Evolutionary conservation across 2,329 filamentous ascomycete species (phyloP).

Genomic region (Penicillium sp.): DNA sequence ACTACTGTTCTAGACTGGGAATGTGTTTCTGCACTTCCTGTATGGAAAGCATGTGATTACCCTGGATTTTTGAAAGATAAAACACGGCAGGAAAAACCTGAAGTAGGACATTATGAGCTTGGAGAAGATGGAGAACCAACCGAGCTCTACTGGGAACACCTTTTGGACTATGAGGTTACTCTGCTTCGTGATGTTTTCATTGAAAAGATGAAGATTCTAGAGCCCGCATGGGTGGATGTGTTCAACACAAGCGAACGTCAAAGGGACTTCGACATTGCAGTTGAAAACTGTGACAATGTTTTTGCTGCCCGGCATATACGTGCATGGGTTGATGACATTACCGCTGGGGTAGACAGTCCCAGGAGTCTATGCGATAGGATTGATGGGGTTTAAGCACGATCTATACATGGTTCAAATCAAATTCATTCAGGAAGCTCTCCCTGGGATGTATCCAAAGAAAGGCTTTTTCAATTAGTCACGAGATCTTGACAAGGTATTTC

Average conservation of each 20-base stretch:
- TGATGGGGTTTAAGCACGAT: too few species aligned
- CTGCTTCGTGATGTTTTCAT: constrained; percentile 17
- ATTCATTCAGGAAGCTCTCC: too few species aligned
- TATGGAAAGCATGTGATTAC: constrained; percentile 18
- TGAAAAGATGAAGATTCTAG: constrained; percentile 15
- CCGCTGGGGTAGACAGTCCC: not conserved
- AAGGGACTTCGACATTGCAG: constrained; percentile 19
- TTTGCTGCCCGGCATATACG: not conserved
- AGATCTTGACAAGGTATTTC: too few species aligned
- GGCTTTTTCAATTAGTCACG: too few species aligned
- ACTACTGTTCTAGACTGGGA: constrained; percentile 20
- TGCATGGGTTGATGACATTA: not conserved
- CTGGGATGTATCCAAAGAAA: too few species aligned
- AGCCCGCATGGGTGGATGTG: not conserved
- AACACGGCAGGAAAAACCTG: constrained; percentile 5
- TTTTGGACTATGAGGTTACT: constrained; percentile 17
- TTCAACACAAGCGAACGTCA: not conserved
- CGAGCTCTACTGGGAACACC: constrained; percentile 18
- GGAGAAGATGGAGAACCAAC: not conserved
- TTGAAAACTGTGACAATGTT: not conserved
- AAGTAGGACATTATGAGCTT: constrained; percentile 2
- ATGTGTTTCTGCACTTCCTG: constrained; percentile 20
- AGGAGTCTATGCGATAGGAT: not conserved
- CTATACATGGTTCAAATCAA: too few species aligned
- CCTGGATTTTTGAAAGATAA: constrained; percentile 9